Evolutionary conservation across 495 filamentous ascomycete species (phyloP).

Genomic region (Aspergillus incahuasiensis): DNA sequence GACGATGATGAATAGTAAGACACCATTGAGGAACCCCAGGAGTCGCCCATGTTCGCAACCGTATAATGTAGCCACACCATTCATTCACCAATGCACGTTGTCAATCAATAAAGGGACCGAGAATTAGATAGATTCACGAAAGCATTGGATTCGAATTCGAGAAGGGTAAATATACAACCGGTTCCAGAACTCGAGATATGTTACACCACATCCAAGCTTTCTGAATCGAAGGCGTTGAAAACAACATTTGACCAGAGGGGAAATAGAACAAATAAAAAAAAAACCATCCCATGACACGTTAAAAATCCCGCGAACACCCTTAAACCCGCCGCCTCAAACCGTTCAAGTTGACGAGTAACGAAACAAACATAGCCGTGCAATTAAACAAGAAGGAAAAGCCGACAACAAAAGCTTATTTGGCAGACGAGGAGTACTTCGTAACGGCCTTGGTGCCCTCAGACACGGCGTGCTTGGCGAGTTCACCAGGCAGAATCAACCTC

Average conservation of each 20-base stretch:
- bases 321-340: constrained; percentile 57
- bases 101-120: too few relatives aligned
- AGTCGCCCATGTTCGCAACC: too few relatives aligned
- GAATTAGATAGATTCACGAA: constrained; percentile 30
- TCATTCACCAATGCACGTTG: too few relatives aligned
- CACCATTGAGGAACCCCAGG: background rate
- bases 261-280: constrained; percentile 47
- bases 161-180: constrained; percentile 34
- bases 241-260: constrained; percentile 65
- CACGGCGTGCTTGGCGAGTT: constrained; percentile 98
- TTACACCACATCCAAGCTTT: constrained; percentile 68
- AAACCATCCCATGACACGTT: constrained; percentile 89
- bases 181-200: constrained; percentile 59
- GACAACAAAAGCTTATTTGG: constrained; percentile 72
- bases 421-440: constrained; percentile 99
- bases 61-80: too few relatives aligned
- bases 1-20: constrained; percentile 50
- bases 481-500: constrained; percentile 93
- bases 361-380: constrained; percentile 47
- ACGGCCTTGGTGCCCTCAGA: constrained; percentile 99
- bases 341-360: constrained; percentile 54
- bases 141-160: constrained; percentile 50
- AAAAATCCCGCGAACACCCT: constrained; percentile 68
- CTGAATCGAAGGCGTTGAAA: constrained; percentile 47
- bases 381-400: constrained; percentile 37